Conservation (phyloP, 176 grass and related monocot genomes). For the Aegilops tauschii region DNA sequence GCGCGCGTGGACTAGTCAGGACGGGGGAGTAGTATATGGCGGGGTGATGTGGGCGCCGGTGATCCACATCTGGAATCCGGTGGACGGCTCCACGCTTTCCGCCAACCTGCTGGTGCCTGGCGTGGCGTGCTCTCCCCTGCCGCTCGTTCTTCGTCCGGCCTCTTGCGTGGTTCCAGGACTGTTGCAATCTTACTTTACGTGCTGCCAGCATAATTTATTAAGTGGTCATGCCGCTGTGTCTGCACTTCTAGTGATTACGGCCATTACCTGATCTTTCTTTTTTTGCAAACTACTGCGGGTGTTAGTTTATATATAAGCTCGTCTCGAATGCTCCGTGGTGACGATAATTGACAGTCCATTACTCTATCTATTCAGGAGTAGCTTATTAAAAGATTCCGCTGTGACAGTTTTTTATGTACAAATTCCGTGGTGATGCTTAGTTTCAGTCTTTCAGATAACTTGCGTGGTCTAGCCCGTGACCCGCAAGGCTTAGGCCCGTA, state of each 20-base stretch:
- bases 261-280: neutral
- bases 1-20: conserved; percentile 24
- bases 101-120: neutral
- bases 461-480: neutral
- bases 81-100: neutral
- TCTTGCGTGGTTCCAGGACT: neutral
- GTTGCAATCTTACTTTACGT: neutral
- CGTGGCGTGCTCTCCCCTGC: neutral
- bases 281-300: neutral
- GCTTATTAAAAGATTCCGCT: neutral
- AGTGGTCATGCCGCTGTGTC: neutral
- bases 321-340: neutral
- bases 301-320: neutral
- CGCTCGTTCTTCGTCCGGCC: neutral
- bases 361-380: neutral
- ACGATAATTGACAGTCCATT: neutral
- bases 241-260: neutral
- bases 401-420: neutral
- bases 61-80: conserved; percentile 22
- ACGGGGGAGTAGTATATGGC: neutral
- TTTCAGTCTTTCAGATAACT: neutral
- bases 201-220: neutral
- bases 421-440: neutral
- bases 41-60: conserved; percentile 30
- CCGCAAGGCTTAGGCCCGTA: no score